Base-by-base conservation (phyloP, 495 filamentous ascomycete species). In the Penicillium ochrochloron region DNA sequence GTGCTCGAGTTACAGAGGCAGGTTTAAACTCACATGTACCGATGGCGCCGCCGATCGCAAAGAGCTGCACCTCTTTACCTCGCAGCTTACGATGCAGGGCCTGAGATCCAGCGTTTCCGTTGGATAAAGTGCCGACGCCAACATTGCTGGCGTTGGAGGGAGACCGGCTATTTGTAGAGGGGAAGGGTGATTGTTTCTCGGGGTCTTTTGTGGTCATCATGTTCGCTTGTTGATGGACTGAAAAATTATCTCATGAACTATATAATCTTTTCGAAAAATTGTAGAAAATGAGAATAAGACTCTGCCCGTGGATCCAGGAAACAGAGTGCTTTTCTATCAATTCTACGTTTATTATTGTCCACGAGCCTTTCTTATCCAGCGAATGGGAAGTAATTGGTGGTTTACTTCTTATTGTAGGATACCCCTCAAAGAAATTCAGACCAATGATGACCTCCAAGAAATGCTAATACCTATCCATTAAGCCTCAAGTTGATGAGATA, bases 11-110 rank as follows among this genome's bases (percentile, higher is more conserved):
- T 48, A 6, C 19, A 48, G 6, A 21, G 21, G 21, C 23, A 23
- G 42, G 19, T 48, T 10, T 10, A 11, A 11, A 48, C 70, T 37
- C 70, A 77, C 75, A 75, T 11, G 90, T 92, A 29, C 90, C 89
- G 68, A 92, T 92, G 19, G 85, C 86, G 41, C 89, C 90, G 17
- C 90, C 90, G 61, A 92, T 85, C 17, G 86, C 89, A 56, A 92
- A 89, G 27, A 92, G 77, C 66, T 90, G 88, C 61, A 90, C 85
- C 60, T 90, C 85, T 42, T 84, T 78, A 8, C 85, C 82, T 54
- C 84, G 80, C 21, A 90, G 72, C 63, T 80, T 83, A 1, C 87
- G 83, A 39, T 86, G 81, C 9, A 76, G 68, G 34, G 72, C 55
- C 51, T 78, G 63, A 17, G 75, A 75, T 6, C 75, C 73, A 29